Base-by-base conservation (phyloP, 2,329 filamentous ascomycete species). In the Bipolaris gigantea region DNA sequence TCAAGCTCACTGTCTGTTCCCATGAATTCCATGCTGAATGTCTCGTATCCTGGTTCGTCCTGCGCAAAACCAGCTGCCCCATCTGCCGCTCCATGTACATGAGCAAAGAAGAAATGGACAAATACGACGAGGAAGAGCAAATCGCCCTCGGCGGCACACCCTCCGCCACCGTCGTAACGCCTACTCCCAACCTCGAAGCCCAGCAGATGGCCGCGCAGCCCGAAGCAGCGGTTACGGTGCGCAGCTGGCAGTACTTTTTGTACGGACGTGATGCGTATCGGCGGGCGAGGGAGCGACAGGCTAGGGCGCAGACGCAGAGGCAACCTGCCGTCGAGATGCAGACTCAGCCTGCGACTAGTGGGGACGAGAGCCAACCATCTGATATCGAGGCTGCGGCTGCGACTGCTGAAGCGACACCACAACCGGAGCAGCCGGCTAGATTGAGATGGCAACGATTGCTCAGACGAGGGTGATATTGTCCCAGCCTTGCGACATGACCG, bases 21-120 rank as follows among this genome's bases (percentile, higher is more conserved):
- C 69, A 73, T 39, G 65, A 71, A 45, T 73, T 70, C 54, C 70
- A 73, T 47, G 57, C 64, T 16, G 64, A 69, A 42, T 73, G 70
- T 47, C 56, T 73, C 35, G 56, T 66, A 7, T 70, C 67, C 0
- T 73, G 69, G 69, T 66, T 65, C 7, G 55, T 67, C 4, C 40
- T 69, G 5, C 63, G 64, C n/a, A 71, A 69, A 30, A 67, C 57
- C 18, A 70, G 59, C 19, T 73, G 69, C 52, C 70, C 70, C 1
- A 66, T 72, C 3, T 73, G 69, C 48, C 63, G 69, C 8, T 65
- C 68, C 1, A 49, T 63, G 32, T 73, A 66, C 46, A 67, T 61
- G 40, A 57, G 48, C 42, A 59, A 63, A 21, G 64, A 66, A 45
- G 57, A 56, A 1, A 59, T 65, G 42, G 55, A 61, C n/a, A 30